phyloP scores from a whole-genome alignment of 306 rosid genomes.

The Quercus variabilis region DNA sequence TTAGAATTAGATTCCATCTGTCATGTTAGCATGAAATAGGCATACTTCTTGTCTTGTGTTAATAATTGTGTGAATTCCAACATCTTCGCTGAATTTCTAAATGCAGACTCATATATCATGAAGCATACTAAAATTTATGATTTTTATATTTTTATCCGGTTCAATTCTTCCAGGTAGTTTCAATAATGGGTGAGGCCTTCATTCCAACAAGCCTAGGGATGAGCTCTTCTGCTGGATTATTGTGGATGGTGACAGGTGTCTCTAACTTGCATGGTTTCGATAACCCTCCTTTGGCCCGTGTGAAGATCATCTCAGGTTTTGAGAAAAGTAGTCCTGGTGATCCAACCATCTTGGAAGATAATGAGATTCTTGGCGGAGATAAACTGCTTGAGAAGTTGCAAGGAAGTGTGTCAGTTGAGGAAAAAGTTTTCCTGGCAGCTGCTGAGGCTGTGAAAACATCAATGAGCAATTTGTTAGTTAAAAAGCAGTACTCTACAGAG shows the following conservation, averaged over 20 bases:
- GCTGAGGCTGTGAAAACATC: constrained; percentile 89
- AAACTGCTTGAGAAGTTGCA: constrained; percentile 68
- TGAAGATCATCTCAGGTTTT: constrained; percentile 53
- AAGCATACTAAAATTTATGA: background rate
- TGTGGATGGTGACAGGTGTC: constrained; percentile 90
- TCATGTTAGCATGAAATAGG: background rate
- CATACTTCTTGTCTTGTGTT: background rate
- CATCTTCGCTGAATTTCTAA: background rate
- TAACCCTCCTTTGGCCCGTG: constrained; percentile 53
- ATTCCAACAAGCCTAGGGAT: constrained; percentile 71
- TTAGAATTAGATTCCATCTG: constrained; percentile 10
- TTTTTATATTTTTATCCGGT: background rate
- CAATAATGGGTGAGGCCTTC: constrained; percentile 58
- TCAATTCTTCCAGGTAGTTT: constrained; percentile 55
- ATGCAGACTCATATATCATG: background rate
- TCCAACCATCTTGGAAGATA: constrained; percentile 46
- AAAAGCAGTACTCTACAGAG: constrained; percentile 78
- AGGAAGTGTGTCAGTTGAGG: constrained; percentile 65
- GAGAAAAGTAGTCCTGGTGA: constrained; percentile 20
- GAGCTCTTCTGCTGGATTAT: constrained; percentile 36
- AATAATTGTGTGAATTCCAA: background rate
- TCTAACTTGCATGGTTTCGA: constrained; percentile 53
- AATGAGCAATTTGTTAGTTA: constrained; percentile 74
- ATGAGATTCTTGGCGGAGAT: constrained; percentile 62
- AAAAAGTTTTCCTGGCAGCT: constrained; percentile 56